Percentiles rank a stretch among this genome's conserved stretches.
These are phyloP conservation scores for Pelomyxa schiedti DNA, from an alignment of 78 protist genomes.

Conservation along the genomic window DNA sequence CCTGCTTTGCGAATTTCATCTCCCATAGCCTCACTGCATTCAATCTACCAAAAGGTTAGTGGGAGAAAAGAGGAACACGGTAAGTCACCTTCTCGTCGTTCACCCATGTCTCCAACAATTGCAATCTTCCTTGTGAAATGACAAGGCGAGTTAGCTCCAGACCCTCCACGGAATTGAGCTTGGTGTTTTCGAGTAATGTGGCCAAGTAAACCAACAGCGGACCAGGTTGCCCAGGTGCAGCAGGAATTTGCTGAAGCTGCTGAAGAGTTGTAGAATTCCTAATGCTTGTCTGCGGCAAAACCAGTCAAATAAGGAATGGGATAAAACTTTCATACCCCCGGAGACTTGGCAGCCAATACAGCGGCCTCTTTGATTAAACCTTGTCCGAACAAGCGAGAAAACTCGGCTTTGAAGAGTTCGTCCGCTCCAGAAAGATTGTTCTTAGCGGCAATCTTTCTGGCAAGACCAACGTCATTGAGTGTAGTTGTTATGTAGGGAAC, in stretches of 20 bases:
- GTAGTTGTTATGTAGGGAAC: conserved; percentile 71
- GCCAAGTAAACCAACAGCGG: conserved; percentile 92
- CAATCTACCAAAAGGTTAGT: conserved; percentile 50
- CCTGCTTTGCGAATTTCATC: conserved; percentile 80
- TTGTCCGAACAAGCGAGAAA: conserved; percentile 52
- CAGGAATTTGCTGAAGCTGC: conserved; percentile 69
- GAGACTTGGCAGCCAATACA: conserved; percentile 78
- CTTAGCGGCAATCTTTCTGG: conserved; percentile 79
- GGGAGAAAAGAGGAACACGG: neutral
- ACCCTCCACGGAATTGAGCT: conserved; percentile 84
- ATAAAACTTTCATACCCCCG: too few relatives aligned
- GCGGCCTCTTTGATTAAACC: conserved; percentile 84
- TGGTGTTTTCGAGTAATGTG: conserved; percentile 79
- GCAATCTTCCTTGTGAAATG: conserved; percentile 70
- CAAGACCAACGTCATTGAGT: conserved; percentile 71
- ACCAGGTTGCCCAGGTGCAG: conserved; percentile 53
- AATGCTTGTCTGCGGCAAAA: conserved; percentile 33
- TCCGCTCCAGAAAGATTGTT: conserved; percentile 90
- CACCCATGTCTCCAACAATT: conserved; percentile 84
- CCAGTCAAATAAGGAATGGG: neutral
- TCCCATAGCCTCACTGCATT: conserved; percentile 95
- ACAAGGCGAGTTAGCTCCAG: conserved; percentile 90
- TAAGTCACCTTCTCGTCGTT: conserved; percentile 89
- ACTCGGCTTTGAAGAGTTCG: conserved; percentile 71
- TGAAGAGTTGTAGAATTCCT: conserved; percentile 86